Conservation (phyloP, 1,284 basidiomycete genomes). For the Inonotus obliquus region DNA sequence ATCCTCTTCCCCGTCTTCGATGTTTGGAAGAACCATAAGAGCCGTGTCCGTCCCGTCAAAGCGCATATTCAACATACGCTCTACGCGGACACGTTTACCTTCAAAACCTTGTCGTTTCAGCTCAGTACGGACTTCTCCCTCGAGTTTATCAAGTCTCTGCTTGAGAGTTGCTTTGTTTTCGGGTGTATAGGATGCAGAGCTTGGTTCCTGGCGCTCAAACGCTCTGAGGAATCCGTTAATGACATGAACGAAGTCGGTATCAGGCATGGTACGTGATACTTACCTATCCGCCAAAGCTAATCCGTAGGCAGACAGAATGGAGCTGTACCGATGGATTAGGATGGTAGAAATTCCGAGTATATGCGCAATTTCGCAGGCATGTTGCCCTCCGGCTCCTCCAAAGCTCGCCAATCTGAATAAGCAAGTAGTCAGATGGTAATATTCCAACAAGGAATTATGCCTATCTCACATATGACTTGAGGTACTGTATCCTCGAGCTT, state of each 20-base stretch:
- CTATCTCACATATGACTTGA: conserved; percentile 76
- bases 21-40: conserved; percentile 74
- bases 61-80: conserved; percentile 88
- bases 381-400: conserved; percentile 89
- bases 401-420: conserved; percentile 73
- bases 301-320: conserved; percentile 87
- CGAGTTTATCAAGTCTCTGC: conserved; percentile 64
- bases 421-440: not conserved
- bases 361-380: conserved; percentile 83
- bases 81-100: conserved; percentile 60
- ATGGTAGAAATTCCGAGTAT: conserved; percentile 81
- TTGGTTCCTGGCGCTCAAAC: conserved; percentile 84
- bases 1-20: conserved; percentile 57
- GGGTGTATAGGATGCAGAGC: conserved; percentile 66
- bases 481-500: conserved; percentile 84
- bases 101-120: conserved; percentile 79
- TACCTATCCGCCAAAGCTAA: conserved; percentile 85
- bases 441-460: not conserved
- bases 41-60: conserved; percentile 91
- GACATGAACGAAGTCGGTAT: not conserved
- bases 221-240: conserved; percentile 42
- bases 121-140: conserved; percentile 57
- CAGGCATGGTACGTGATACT: conserved; percentile 20
- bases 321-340: conserved; percentile 82
- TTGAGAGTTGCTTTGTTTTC: conserved; percentile 50